Base-by-base conservation (phyloP, 768 basidiomycete species). In the Tulasnella sp. region DNA sequence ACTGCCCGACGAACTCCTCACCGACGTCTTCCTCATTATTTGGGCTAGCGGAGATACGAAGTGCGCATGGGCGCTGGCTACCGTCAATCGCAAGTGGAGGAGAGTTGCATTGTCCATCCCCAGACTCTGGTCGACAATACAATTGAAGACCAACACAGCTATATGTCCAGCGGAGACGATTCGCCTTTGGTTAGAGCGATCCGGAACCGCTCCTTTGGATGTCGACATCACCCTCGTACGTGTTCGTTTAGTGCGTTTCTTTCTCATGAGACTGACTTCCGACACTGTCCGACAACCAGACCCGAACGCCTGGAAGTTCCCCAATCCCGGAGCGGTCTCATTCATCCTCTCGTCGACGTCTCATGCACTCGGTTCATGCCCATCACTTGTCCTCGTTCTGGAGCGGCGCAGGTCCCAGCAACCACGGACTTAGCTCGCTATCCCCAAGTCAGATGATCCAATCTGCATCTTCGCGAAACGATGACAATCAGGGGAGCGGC, bases 171-270 rank as follows among this genome's bases (percentile, higher is more conserved):
- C 91, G 34, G 91, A 93, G 77, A 91, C 88, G 5, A 86, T 93
- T 65, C 88, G 91, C 8, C 83, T 93, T 12, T 93, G 91, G 91
- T 83, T 93, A 0, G 90, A 92, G 78, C 87, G 91, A 34, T 89
- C 91, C 14, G 91, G 91, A 19, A 81, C 83, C 67, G 83, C 80
- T 5, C 88, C 91, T 6, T 84, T 93, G 9, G 91, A 92, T 78
- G 90, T 93, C 73, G 90, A 92, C 78, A 91, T 93, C 63, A 88
- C 87, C 78, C 81, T 93, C 42, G 88, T 70, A 36, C 22, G 41
- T 59, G 19, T 1, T 36, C 12, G n/a, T 47, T 52, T 36, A 0
- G 8, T 8, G 12, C 87, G 40, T 85, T 88, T 75, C 59, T 77
- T 4, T 66, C 77, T 42, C 41, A 29, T 74, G 40, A 47, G 34